Percentiles rank a stretch among this genome's conserved stretches.
Conservation (phyloP, 331 rosid species). For the Acacia concinna region DNA sequence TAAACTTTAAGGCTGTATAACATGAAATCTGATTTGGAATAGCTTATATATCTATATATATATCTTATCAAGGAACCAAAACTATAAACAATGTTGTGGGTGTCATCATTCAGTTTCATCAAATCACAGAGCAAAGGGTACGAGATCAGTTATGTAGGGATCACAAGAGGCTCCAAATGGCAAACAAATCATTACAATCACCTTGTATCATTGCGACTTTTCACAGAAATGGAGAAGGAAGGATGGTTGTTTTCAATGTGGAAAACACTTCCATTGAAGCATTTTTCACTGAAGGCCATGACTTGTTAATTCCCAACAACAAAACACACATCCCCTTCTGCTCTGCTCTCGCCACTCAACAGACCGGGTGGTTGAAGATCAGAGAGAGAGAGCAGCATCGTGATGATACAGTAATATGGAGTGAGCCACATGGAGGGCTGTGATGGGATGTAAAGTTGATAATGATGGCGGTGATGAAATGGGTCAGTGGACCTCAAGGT, state of each 20-base stretch:
- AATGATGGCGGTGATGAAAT: conserved; percentile 45
- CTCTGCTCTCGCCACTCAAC: conserved; percentile 25
- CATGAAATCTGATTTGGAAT: neutral
- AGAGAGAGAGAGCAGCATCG: conserved; percentile 10
- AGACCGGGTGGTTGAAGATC: conserved; percentile 19
- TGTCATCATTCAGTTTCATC: neutral
- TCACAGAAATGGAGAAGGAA: neutral
- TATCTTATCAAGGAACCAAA: neutral
- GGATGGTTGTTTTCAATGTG: neutral
- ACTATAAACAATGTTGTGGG: neutral
- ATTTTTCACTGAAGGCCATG: conserved; percentile 23
- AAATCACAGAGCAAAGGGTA: neutral
- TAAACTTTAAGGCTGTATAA: neutral
- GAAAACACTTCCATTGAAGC: conserved; percentile 13
- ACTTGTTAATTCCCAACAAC: conserved; percentile 34
- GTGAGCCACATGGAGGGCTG: conserved; percentile 1
- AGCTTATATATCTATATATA: too few relatives aligned
- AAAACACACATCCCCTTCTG: conserved; percentile 25
- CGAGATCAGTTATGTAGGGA: neutral
- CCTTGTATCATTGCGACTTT: neutral
- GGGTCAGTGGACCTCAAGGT: conserved; percentile 37
- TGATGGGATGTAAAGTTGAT: conserved; percentile 38
- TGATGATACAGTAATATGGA: conserved; percentile 25
- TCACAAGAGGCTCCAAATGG: conserved; percentile 5
- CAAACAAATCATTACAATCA: neutral